These are phyloP conservation scores for Marsdenia floribunda DNA, from an alignment of 257 asterid species.

Conservation along the genomic window DNA sequence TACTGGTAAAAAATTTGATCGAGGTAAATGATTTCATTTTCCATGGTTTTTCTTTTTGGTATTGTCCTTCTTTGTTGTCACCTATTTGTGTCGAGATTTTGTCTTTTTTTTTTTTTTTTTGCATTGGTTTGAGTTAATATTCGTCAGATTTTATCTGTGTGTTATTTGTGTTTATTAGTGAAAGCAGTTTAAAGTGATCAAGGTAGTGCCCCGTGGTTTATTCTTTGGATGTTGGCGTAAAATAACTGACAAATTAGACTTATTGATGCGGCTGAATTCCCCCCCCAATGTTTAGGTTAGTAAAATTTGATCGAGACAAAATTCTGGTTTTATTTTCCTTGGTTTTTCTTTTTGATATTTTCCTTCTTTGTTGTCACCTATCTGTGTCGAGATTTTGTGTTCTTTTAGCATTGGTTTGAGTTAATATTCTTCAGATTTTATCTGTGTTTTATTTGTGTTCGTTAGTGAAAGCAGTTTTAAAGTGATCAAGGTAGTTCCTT, in stretches of 20 bases:
- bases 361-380: background rate
- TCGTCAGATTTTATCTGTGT: background rate
- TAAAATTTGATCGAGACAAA: conserved; percentile 64
- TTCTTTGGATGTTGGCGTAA: too few relatives aligned
- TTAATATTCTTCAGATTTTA: background rate
- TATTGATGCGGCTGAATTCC: too few relatives aligned
- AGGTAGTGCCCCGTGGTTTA: background rate
- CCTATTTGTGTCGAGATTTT: background rate
- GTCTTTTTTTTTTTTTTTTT: background rate
- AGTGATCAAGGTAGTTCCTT: background rate
- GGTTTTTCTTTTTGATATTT: background rate
- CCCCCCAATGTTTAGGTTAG: too few relatives aligned
- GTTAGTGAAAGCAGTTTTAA: background rate
- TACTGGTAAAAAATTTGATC: conserved; percentile 78
- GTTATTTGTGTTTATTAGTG: background rate
- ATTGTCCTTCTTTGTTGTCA: background rate
- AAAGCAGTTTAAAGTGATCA: background rate
- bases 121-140: background rate
- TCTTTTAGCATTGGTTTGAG: background rate
- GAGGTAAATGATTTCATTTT: conserved; percentile 29
- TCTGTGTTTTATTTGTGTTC: background rate
- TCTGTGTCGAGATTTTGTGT: background rate
- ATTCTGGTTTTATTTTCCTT: background rate
- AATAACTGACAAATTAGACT: too few relatives aligned
- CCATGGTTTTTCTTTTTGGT: background rate